These are phyloP conservation scores for Acorus gramineus DNA, from an alignment of 106 monocot genomes.

Conservation along the genomic window DNA sequence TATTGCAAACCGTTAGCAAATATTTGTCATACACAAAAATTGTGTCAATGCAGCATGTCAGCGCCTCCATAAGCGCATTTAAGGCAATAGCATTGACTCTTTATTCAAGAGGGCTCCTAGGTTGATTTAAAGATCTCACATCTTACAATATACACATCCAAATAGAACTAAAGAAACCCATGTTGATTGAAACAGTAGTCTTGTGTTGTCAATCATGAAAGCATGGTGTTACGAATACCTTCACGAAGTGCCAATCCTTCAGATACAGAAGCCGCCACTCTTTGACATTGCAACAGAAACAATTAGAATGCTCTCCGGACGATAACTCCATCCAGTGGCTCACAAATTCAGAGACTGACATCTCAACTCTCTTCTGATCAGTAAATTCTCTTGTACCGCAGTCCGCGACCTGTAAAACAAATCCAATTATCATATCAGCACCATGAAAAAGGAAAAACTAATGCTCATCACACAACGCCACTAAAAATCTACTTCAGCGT, in stretches of 20 bases:
- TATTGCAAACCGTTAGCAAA: too few species aligned
- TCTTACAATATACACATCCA: too few species aligned
- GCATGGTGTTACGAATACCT: constrained; percentile 23
- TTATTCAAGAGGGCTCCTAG: too few species aligned
- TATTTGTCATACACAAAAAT: too few species aligned
- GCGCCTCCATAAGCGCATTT: too few species aligned
- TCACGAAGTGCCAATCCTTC: constrained; percentile 98
- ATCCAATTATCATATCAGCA: neutral
- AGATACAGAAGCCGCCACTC: constrained; percentile 50
- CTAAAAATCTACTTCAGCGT: neutral
- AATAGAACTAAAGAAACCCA: too few species aligned
- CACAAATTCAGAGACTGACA: constrained; percentile 68
- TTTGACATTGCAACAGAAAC: constrained; percentile 4
- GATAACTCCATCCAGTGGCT: constrained; percentile 38
- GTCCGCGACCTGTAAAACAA: constrained; percentile 61
- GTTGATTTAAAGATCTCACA: too few species aligned
- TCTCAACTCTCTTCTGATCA: constrained; percentile 84
- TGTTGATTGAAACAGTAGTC: neutral
- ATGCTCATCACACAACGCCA: neutral
- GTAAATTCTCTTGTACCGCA: constrained; percentile 56
- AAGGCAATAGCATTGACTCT: too few species aligned
- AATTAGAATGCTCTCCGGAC: constrained; percentile 1
- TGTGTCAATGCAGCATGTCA: too few species aligned
- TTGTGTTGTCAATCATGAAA: too few species aligned
- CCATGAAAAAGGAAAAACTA: neutral